Conservation (phyloP, 1,284 basidiomycete genomes). For the Apiotrichum akiyoshidainum region DNA sequence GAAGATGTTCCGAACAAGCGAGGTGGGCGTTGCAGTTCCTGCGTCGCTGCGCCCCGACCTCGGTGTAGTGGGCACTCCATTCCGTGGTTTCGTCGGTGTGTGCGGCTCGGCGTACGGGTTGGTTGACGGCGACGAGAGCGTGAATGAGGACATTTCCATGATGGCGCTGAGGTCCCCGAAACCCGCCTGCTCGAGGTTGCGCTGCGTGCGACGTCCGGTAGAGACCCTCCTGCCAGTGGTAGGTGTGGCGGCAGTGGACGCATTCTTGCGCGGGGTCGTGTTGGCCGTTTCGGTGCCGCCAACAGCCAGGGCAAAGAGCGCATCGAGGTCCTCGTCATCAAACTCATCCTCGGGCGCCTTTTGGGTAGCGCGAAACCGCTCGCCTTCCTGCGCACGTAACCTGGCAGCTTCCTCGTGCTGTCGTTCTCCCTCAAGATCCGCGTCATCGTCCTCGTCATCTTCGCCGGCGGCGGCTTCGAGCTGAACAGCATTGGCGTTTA, state of each 20-base stretch:
- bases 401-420: constrained; percentile 31
- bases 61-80: not conserved
- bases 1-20: constrained; percentile 42
- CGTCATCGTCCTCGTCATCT: constrained; percentile 34
- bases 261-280: not conserved
- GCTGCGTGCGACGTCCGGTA: constrained; percentile 21
- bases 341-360: constrained; percentile 30
- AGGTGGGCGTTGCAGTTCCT: constrained; percentile 28
- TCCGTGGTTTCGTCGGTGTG: constrained; percentile 33
- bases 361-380: constrained; percentile 40
- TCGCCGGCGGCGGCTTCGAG: constrained; percentile 26
- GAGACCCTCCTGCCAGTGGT: not conserved
- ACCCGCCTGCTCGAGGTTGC: constrained; percentile 35
- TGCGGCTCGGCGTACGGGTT: constrained; percentile 31
- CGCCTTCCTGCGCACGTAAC: constrained; percentile 34
- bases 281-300: constrained; percentile 8
- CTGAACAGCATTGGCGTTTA: constrained; percentile 44
- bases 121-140: constrained; percentile 24
- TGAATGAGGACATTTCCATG: constrained; percentile 31
- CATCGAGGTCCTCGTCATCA: constrained; percentile 40
- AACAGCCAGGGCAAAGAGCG: constrained; percentile 33
- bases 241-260: not conserved
- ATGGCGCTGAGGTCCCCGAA: constrained; percentile 45
- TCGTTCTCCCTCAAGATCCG: constrained; percentile 25
- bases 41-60: not conserved